Evolutionary conservation across 2,329 filamentous ascomycete genomes (phyloP).

Genomic region (Aspergillus transmontanensis): DNA sequence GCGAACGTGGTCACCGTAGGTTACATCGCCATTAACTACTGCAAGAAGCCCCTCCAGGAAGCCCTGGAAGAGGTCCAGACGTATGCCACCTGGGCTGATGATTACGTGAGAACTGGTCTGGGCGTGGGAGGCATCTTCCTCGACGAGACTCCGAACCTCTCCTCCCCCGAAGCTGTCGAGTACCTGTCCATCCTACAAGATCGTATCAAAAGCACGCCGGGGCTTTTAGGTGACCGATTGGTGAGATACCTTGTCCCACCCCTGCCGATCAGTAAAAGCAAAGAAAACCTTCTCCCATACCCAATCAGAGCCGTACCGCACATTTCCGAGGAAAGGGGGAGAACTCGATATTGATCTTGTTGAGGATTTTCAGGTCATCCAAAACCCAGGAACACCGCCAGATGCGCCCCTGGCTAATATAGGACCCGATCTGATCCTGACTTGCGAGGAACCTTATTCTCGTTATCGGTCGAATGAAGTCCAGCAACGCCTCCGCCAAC

Average conservation of each 20-base stretch:
- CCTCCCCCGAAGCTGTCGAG: conserved; percentile 2
- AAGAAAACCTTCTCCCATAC: too few relatives aligned
- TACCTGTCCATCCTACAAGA: conserved; percentile 10
- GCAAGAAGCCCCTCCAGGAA: conserved; percentile 20
- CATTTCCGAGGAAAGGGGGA: background rate
- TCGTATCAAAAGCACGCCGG: conserved; percentile 10
- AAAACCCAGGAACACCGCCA: conserved; percentile 22
- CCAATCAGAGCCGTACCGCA: too few relatives aligned
- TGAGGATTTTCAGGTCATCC: conserved; percentile 13
- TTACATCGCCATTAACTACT: conserved; percentile 28
- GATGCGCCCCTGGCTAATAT: conserved; percentile 9
- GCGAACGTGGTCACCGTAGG: conserved; percentile 24
- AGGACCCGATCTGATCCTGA: conserved; percentile 16
- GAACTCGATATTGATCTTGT: background rate
- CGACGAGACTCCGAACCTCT: conserved; percentile 23
- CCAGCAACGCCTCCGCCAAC: conserved; percentile 10
- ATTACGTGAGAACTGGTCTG: conserved; percentile 9
- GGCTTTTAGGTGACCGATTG: conserved; percentile 13
- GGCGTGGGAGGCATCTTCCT: conserved; percentile 20
- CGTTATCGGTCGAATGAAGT: conserved; percentile 18
- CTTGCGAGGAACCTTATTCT: conserved; percentile 19
- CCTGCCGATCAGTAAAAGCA: background rate
- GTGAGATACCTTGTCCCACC: conserved; percentile 9
- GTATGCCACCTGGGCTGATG: conserved; percentile 17
- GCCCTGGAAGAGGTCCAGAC: conserved; percentile 20